Evolutionary conservation across 208 protist species (phyloP).

Genomic region (Endotrypanum monterogeii): DNA sequence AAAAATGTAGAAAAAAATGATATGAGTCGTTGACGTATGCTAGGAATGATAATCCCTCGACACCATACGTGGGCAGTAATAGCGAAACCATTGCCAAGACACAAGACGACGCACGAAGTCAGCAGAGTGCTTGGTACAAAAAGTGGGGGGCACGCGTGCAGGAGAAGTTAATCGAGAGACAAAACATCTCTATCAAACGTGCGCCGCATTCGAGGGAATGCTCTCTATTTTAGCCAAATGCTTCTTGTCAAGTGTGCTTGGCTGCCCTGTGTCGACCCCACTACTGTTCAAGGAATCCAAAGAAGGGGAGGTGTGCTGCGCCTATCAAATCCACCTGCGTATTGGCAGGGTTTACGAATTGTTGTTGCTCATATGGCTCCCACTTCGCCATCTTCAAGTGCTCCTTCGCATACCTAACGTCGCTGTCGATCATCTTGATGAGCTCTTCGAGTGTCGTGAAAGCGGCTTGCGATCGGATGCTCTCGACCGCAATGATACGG

Average conservation of each 20-base stretch:
- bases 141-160: too few species aligned
- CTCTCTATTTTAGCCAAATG: background rate
- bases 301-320: conserved; percentile 14
- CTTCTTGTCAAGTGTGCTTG: background rate
- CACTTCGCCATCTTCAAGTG: conserved; percentile 35
- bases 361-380: conserved; percentile 28
- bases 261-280: background rate
- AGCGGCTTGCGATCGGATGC: conserved; percentile 55
- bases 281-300: conserved; percentile 12
- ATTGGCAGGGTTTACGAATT: conserved; percentile 41
- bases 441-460: conserved; percentile 82
- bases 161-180: background rate
- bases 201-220: background rate
- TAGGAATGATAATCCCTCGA: too few species aligned
- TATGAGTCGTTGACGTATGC: background rate
- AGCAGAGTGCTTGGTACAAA: background rate
- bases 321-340: conserved; percentile 11
- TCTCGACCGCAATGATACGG: conserved; percentile 63
- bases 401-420: conserved; percentile 44
- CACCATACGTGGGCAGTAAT: background rate
- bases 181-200: background rate
- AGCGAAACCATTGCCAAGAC: background rate
- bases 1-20: background rate
- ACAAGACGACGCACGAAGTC: background rate
- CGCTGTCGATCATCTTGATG: conserved; percentile 75